Evolutionary conservation across 2,329 filamentous ascomycete genomes (phyloP).

Genomic region (Keithomyces neogunnii): DNA sequence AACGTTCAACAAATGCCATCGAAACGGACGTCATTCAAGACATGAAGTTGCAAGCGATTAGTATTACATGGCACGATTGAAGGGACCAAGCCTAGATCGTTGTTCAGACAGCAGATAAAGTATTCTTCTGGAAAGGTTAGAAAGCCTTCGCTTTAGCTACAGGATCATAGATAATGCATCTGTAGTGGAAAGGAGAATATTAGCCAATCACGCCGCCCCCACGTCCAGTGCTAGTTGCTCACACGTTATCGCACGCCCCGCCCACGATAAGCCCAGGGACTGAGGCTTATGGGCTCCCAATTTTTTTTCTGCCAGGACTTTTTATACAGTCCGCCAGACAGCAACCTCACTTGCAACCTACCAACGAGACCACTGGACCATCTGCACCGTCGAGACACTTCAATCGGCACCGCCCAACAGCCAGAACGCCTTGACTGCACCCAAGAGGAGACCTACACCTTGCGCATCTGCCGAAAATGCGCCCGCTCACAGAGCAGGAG

Average conservation of each 20-base stretch:
- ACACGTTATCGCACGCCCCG: neutral
- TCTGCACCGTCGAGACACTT: neutral
- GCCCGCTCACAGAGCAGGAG: conserved; percentile 71
- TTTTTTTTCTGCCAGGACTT: conserved; percentile 1
- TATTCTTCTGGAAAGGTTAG: neutral
- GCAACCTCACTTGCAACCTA: neutral
- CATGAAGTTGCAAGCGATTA: neutral
- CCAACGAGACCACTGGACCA: neutral
- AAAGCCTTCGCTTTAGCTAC: neutral
- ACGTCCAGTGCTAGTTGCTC: neutral
- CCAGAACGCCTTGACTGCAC: neutral
- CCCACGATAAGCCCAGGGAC: conserved; percentile 2
- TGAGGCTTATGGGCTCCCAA: neutral
- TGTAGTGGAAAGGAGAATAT: neutral
- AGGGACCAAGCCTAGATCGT: neutral
- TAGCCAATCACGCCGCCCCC: neutral
- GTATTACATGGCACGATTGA: too few relatives aligned
- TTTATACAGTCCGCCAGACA: neutral
- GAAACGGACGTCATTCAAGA: neutral
- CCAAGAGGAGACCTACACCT: neutral
- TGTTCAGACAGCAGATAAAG: too few relatives aligned
- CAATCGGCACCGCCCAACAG: neutral
- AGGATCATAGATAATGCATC: neutral
- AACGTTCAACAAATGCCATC: too few relatives aligned
- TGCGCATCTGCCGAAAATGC: conserved; percentile 44